Evolutionary conservation across 495 filamentous ascomycete genomes (phyloP).

Genomic region (Penicillium fimorum): DNA sequence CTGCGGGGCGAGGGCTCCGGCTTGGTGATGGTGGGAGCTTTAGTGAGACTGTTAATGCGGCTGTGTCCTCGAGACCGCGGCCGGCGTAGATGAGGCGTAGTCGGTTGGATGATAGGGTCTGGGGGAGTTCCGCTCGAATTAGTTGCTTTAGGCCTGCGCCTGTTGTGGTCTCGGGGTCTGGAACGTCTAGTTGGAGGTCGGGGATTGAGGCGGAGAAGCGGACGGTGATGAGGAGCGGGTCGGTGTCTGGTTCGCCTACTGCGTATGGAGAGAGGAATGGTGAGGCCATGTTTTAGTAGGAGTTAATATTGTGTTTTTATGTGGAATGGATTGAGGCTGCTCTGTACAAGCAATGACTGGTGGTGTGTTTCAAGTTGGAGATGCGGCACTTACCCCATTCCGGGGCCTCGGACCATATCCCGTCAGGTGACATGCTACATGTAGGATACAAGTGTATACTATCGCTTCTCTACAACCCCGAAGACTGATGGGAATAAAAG

Average conservation of each 20-base stretch:
- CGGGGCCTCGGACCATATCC: conserved; percentile 4
- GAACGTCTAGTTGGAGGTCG: conserved; percentile 76
- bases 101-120: conserved; percentile 57
- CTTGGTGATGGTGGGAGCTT: conserved; percentile 56
- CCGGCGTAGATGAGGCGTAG: conserved; percentile 87
- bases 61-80: conserved; percentile 72
- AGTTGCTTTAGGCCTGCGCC: conserved; percentile 73
- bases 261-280: conserved; percentile 20
- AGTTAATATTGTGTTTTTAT: background rate
- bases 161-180: conserved; percentile 63
- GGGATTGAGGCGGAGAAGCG: conserved; percentile 84
- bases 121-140: conserved; percentile 71
- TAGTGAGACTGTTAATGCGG: conserved; percentile 63
- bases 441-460: background rate
- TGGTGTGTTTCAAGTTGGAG: background rate
- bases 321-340: background rate
- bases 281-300: conserved; percentile 15
- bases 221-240: conserved; percentile 69
- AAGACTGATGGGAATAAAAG: background rate
- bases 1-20: conserved; percentile 26
- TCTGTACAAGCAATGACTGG: background rate
- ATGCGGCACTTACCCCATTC: conserved; percentile 8
- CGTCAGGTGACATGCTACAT: conserved; percentile 15
- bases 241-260: conserved; percentile 26
- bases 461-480: background rate